These are phyloP conservation scores for Hymenoscyphus scutula DNA, from an alignment of 2,329 filamentous ascomycete genomes.

Conservation along the genomic window DNA sequence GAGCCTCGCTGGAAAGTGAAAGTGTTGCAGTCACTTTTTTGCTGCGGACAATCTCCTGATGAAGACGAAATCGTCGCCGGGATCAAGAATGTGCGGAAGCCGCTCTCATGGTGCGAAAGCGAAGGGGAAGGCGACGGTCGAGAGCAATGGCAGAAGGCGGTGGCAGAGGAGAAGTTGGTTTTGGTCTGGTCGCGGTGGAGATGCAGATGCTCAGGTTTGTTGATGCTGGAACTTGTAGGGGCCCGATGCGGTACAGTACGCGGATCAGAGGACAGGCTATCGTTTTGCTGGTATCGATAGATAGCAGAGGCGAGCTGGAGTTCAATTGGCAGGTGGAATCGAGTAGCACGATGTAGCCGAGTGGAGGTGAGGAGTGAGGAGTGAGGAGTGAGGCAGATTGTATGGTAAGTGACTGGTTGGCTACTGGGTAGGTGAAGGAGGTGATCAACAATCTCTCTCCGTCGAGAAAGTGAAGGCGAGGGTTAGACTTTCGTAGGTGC, in stretches of 20 bases:
- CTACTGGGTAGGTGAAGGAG: neutral
- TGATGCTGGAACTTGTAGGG: slow-evolving; percentile 3
- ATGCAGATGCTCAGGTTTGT: slow-evolving; percentile 7
- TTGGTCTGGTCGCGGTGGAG: neutral
- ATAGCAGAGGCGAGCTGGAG: neutral
- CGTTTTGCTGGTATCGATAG: neutral
- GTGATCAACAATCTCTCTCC: neutral
- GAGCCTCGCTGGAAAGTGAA: neutral
- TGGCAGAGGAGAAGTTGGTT: neutral
- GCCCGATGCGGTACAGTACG: neutral
- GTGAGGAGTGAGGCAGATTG: neutral
- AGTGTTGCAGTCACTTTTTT: slow-evolving; percentile 11
- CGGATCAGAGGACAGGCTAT: neutral
- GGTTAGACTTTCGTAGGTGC: neutral
- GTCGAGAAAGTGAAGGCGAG: slow-evolving; percentile 3
- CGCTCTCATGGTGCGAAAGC: slow-evolving; percentile 46
- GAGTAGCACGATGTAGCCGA: neutral
- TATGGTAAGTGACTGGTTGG: neutral
- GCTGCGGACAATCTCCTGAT: slow-evolving; percentile 21
- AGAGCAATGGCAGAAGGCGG: neutral
- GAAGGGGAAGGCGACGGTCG: slow-evolving; percentile 31
- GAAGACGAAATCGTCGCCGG: slow-evolving; percentile 32
- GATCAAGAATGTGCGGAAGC: slow-evolving; percentile 41
- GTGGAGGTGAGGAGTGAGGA: neutral
- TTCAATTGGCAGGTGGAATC: slow-evolving; percentile 8